Percentiles rank a stretch among this genome's conserved stretches.
Conservation (phyloP, 2,329 filamentous ascomycete genomes). For the Pestalotiopsis sp. region DNA sequence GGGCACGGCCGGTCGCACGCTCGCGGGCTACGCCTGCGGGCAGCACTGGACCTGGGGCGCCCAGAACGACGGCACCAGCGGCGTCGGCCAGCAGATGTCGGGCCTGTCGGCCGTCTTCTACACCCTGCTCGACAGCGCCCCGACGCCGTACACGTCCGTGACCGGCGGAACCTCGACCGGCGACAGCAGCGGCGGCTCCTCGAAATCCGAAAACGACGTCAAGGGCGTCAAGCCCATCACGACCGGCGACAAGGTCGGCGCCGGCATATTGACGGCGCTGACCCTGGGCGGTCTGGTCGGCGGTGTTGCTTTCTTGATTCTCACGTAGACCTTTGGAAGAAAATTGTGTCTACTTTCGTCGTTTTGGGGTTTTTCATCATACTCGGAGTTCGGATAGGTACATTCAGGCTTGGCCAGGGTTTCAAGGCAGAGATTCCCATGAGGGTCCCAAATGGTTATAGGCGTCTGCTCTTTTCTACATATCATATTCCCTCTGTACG, state of each 20-base stretch:
- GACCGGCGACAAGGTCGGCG: conserved; percentile 42
- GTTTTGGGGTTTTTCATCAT: neutral
- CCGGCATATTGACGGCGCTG: conserved; percentile 41
- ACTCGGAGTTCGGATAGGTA: neutral
- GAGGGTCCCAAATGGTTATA: neutral
- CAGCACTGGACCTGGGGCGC: conserved; percentile 44
- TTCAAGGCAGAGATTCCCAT: neutral
- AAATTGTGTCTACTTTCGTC: neutral
- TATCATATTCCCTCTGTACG: neutral
- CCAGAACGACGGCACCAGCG: conserved; percentile 44
- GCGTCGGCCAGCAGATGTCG: conserved; percentile 51
- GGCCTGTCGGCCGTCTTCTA: conserved; percentile 45
- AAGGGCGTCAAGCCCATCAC: conserved; percentile 31
- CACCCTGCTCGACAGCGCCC: conserved; percentile 33
- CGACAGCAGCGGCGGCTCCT: conserved; percentile 47
- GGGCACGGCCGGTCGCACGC: conserved; percentile 25
- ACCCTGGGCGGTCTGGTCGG: conserved; percentile 24
- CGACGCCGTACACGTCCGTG: conserved; percentile 5
- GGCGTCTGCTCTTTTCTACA: neutral
- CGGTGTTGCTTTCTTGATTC: neutral
- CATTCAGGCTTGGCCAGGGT: neutral
- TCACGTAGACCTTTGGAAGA: neutral
- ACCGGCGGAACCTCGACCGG: conserved; percentile 40
- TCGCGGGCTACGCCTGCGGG: conserved; percentile 45
- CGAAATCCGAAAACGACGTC: conserved; percentile 30